Base-by-base conservation (phyloP, 306 rosid species). In the Begonia fuchsioides region DNA sequence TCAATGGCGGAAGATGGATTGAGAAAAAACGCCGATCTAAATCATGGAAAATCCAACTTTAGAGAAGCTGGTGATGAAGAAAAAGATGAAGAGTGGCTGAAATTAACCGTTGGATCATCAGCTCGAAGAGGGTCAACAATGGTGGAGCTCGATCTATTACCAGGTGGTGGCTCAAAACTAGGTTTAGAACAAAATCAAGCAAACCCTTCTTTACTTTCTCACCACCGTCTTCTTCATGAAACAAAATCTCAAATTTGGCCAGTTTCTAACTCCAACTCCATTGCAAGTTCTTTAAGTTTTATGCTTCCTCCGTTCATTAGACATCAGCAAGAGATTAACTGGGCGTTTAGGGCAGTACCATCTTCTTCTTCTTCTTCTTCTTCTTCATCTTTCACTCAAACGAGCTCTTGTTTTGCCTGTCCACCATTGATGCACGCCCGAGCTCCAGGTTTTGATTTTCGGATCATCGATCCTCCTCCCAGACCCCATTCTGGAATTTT, bases 401-500 rank as follows among this genome's bases (percentile, higher is more conserved):
- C 63, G 10, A 76, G 73, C 35, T 52, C 76, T 10, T 68, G 60
- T 56, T 68, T 62, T 32, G 56, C 73, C 2, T 63, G 73, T 14
- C 84, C 85, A 15, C 73, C 81, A 49, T 79, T 67, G 9, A 64
- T 65, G 15, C 78, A 72, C 32, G 56, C 67, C 49, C 58, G 50
- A 8, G 68, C 67, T 15, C 64, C 92, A 8, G 77, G 79, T 71
- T 65, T 81, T 3, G 74, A 76, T 51, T 47, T 63, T 58, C 66
- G 93, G 51, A 85, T 85, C 9, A 82, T 81, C 44, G 78, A 77
- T 65, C 96, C 96, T 75, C 98, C 98, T 2, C 58, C 76, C 15
- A 63, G 96, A 58, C 93, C 94, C 49, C 87, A 77, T 60, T 92
- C 96, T 9, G 98, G 98, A 68, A 71, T 92, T 38, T 92, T 96